Conservation (phyloP, 2,329 filamentous ascomycete genomes). For the Sclerotinia minor region DNA sequence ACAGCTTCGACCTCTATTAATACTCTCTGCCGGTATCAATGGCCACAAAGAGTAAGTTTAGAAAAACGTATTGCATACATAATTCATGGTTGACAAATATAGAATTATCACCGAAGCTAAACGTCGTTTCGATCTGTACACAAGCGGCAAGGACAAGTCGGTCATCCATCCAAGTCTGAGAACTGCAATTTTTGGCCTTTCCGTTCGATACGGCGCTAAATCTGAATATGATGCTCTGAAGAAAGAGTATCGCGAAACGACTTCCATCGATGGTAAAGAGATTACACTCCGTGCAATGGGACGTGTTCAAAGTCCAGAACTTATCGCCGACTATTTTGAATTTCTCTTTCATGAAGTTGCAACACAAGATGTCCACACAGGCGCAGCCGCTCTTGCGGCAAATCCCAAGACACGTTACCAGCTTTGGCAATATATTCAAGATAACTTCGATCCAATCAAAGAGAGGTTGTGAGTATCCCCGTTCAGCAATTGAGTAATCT, state of each 20-base stretch:
- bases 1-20: conserved; percentile 79
- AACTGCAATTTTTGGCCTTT: conserved; percentile 75
- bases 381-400: conserved; percentile 68
- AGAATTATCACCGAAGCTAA: conserved; percentile 72
- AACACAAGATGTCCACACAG: conserved; percentile 82
- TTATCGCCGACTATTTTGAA: conserved; percentile 68
- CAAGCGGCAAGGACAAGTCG: conserved; percentile 59
- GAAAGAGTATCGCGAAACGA: conserved; percentile 79
- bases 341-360: conserved; percentile 84
- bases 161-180: conserved; percentile 82
- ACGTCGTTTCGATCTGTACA: conserved; percentile 79
- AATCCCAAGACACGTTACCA: conserved; percentile 72
- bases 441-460: conserved; percentile 75
- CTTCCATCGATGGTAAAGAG: conserved; percentile 88
- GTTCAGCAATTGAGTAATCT: not conserved
- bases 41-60: conserved; percentile 69
- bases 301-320: conserved; percentile 60
- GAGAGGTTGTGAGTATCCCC: conserved; percentile 56
- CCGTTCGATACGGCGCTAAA: conserved; percentile 69
- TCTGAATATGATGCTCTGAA: conserved; percentile 74
- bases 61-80: not conserved
- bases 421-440: conserved; percentile 84
- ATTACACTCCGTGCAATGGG: conserved; percentile 78
- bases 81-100: conserved; percentile 4
- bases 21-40: conserved; percentile 71